These are phyloP conservation scores for Porphyrellus sp. DNA, from an alignment of 1,284 basidiomycete genomes.

Conservation along the genomic window DNA sequence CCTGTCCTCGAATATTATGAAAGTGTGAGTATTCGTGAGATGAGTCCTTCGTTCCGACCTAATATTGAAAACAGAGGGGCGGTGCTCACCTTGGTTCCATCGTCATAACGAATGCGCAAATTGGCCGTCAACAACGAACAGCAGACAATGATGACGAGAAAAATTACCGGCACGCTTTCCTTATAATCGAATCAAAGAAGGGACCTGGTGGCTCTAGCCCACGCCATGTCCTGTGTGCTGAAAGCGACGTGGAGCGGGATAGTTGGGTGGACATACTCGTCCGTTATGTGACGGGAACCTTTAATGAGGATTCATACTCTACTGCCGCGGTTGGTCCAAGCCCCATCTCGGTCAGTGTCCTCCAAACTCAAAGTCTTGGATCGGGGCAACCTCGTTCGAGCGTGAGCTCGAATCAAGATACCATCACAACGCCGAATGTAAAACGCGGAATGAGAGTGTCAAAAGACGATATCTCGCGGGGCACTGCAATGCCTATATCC, in stretches of 20 bases:
- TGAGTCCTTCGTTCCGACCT: conserved; percentile 10
- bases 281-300: conserved; percentile 71
- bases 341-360: conserved; percentile 27
- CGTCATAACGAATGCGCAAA: conserved; percentile 82
- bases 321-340: conserved; percentile 24
- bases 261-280: conserved; percentile 94
- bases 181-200: conserved; percentile 86
- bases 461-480: conserved; percentile 64
- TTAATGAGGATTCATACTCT: conserved; percentile 58
- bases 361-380: conserved; percentile 23
- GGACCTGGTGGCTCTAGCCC: conserved; percentile 68
- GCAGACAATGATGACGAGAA: conserved; percentile 75
- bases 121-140: conserved; percentile 49
- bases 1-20: conserved; percentile 92
- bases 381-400: conserved; percentile 53
- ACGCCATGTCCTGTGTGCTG: conserved; percentile 92
- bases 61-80: conserved; percentile 60
- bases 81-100: conserved; percentile 90
- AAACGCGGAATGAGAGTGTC: conserved; percentile 41
- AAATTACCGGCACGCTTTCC: conserved; percentile 94
- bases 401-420: conserved; percentile 49
- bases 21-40: conserved; percentile 58
- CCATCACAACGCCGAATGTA: conserved; percentile 37
- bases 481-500: conserved; percentile 57
- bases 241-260: conserved; percentile 91